phyloP scores from a whole-genome alignment of 805 yeast species.

The Candida quercuum region DNA sequence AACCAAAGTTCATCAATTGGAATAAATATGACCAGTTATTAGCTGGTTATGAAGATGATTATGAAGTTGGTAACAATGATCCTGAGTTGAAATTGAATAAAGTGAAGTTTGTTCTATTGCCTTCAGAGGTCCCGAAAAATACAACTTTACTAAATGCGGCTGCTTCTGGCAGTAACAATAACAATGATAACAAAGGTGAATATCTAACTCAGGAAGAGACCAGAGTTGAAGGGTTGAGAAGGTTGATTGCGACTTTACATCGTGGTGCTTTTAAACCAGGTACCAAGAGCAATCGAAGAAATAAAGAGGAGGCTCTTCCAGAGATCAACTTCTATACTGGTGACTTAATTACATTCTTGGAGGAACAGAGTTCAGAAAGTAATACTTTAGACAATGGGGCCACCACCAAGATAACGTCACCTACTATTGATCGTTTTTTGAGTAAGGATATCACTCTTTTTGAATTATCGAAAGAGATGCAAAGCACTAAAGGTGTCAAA shows the following conservation, averaged over 20 bases:
- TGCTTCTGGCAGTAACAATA: constrained; percentile 26
- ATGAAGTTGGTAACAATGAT: constrained; percentile 46
- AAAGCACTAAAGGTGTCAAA: constrained; percentile 56
- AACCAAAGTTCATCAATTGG: constrained; percentile 70
- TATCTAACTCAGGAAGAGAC: constrained; percentile 75
- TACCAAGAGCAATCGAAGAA: constrained; percentile 26
- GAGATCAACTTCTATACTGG: constrained; percentile 89
- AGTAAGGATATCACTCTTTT: constrained; percentile 43
- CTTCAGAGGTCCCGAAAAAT: constrained; percentile 62
- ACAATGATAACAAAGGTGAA: constrained; percentile 40
- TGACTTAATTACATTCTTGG: constrained; percentile 61
- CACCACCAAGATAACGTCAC: constrained; percentile 11
- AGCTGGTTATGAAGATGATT: constrained; percentile 90
- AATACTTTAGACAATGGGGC: constrained; percentile 11
- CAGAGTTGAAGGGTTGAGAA: constrained; percentile 85
- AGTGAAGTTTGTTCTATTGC: constrained; percentile 81
- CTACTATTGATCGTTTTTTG: constrained; percentile 29
- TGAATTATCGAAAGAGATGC: constrained; percentile 61
- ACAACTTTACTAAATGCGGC: constrained; percentile 31
- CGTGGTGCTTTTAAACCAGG: constrained; percentile 46
- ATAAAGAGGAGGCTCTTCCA: constrained; percentile 50
- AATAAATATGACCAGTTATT: constrained; percentile 82
- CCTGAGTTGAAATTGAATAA: constrained; percentile 45
- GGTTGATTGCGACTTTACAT: constrained; percentile 57
- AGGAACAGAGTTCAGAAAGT: constrained; percentile 34